phyloP scores from a whole-genome alignment of 163 green algal species.

The Volvox carteri region DNA sequence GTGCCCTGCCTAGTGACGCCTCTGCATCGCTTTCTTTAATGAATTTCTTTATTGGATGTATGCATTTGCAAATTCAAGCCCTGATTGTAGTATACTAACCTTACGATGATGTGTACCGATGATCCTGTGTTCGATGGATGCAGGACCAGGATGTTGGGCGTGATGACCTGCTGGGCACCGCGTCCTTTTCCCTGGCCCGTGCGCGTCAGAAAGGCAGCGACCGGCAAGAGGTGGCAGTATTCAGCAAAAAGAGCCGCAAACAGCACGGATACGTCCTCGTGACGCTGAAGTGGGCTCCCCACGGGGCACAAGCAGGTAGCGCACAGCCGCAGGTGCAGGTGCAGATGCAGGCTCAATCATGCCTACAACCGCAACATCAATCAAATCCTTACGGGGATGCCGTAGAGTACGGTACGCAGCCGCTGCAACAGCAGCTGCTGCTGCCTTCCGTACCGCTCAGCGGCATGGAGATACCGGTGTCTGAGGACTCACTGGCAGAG shows the following conservation, averaged over 20 bases:
- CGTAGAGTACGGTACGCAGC: not conserved
- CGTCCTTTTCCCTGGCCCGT: not conserved
- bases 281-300: conserved; percentile 6
- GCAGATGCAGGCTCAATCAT: too few species aligned
- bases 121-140: too few species aligned
- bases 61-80: too few species aligned
- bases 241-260: conserved; percentile 11
- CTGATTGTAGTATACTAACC: too few species aligned
- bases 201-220: conserved; percentile 19
- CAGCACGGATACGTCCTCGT: conserved; percentile 46
- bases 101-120: not conserved
- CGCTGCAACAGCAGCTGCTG: not conserved
- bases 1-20: too few species aligned
- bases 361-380: not conserved
- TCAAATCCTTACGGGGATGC: not conserved
- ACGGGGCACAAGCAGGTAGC: not conserved
- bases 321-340: too few species aligned
- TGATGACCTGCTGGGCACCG: conserved; percentile 26
- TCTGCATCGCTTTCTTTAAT: too few species aligned
- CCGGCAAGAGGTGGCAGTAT: conserved; percentile 7
- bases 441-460: too few species aligned
- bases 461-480: too few species aligned
- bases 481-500: too few species aligned
- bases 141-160: conserved; percentile 20
- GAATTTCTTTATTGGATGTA: too few species aligned